phyloP scores from a whole-genome alignment of 2,329 filamentous ascomycete species.

The Teratosphaeria nubilosa region DNA sequence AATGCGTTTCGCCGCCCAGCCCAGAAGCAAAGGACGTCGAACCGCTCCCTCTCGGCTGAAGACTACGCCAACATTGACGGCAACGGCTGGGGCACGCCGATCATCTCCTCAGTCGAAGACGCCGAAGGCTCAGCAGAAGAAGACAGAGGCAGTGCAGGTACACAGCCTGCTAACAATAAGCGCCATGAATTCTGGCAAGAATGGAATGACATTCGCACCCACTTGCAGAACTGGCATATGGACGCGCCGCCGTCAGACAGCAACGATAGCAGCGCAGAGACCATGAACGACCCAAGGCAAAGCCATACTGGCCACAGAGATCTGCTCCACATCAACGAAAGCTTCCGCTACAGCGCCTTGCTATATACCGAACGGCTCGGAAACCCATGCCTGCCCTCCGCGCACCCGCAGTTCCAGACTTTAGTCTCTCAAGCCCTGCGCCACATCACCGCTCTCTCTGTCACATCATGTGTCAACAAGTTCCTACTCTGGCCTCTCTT shows the following conservation, averaged over 20 bases:
- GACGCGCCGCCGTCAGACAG: slow-evolving; percentile 28
- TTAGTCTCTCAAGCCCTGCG: slow-evolving; percentile 73
- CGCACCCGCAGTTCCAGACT: slow-evolving; percentile 68
- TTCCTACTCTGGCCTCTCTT: slow-evolving; percentile 92
- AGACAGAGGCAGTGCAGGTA: background rate
- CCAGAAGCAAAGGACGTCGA: slow-evolving; percentile 2
- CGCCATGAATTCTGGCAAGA: slow-evolving; percentile 64
- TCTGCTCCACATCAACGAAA: slow-evolving; percentile 73
- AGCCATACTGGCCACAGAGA: slow-evolving; percentile 48
- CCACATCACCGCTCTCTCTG: slow-evolving; percentile 70
- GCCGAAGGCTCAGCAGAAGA: slow-evolving; percentile 18
- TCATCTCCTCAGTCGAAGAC: slow-evolving; percentile 32
- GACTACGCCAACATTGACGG: slow-evolving; percentile 54
- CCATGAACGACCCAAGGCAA: slow-evolving; percentile 11
- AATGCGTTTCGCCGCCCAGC: slow-evolving; percentile 7
- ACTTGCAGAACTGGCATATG: slow-evolving; percentile 74
- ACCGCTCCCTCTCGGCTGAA: slow-evolving; percentile 18
- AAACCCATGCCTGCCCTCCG: slow-evolving; percentile 61
- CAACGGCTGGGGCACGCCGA: slow-evolving; percentile 50
- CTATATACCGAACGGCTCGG: slow-evolving; percentile 84
- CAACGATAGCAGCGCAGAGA: background rate
- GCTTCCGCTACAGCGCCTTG: slow-evolving; percentile 79
- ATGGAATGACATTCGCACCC: slow-evolving; percentile 69
- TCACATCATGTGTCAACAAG: slow-evolving; percentile 65
- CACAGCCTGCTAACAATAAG: slow-evolving; percentile 19